Base-by-base conservation (phyloP, 371 early-diverging fungal species). In the Gilbertella persicaria region DNA sequence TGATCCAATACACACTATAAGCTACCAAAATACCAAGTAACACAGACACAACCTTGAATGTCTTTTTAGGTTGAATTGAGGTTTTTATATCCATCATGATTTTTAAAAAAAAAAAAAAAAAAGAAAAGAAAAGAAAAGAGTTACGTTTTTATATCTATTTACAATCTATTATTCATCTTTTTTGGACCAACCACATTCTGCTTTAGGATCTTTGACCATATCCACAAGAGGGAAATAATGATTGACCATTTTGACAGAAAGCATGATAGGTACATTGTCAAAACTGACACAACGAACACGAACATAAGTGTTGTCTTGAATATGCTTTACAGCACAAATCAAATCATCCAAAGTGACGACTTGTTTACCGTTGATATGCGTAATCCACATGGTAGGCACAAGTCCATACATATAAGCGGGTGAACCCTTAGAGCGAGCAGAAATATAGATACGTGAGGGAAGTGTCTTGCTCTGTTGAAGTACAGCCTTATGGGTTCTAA, bases 351-450 rank as follows among this genome's bases (percentile, higher is more conserved):
- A 66, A 25, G 83, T 81, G 0, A 73, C 75, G 0, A 86, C 86
- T n/a, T 79, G 62, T 9, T 70, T 68, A 6, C 77, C 77, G 37
- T 90, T 85, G 58, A 91, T 79, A 52, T 88, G 86, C 0, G 85
- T 86, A 57, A 94, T 82, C 87, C 89, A 92, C 71, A 82, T 87
- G 1, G 95, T 94, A 4, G 92, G 86, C 42, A 67, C 79, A 58
- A 94, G 67, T 19, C 87, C 91, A 60, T 92, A 92, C 87, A 87
- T 87, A 49, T 84, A 88, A 6, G 89, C 85, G 2, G 94, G 95
- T 1, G 87, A 86, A 4, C 96, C 95, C 45, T 83, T 78, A 19
- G 85, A 66, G 9, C 89, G 71, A 24, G 78, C 85, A 6, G 85
- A 81, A 4, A 91, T 84, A 69, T 93, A 93, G 26, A 91, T 85